These are phyloP conservation scores for Citrus mangshanensis DNA, from an alignment of 345 rosid species.

Conservation along the genomic window DNA sequence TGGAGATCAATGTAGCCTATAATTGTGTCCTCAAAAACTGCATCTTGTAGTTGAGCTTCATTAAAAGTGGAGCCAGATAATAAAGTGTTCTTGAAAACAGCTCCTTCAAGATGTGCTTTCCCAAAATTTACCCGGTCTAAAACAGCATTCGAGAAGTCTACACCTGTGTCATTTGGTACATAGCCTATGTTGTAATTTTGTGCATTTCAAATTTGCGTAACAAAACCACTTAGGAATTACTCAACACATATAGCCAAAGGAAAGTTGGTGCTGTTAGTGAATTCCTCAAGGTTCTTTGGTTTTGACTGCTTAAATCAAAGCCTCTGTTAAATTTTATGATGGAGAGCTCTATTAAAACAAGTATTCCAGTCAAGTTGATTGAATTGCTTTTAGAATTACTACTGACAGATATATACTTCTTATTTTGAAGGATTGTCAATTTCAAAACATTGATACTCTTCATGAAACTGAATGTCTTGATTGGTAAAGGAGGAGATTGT, in stretches of 20 bases:
- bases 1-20: conserved; percentile 71
- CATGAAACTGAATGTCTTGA: not conserved
- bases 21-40: conserved; percentile 60
- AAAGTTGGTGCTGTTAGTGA: not conserved
- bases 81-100: conserved; percentile 70
- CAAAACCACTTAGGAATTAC: not conserved
- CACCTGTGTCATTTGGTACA: conserved; percentile 44
- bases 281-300: not conserved
- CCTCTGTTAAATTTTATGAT: not conserved
- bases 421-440: not conserved
- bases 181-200: not conserved
- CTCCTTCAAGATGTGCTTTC: conserved; percentile 79
- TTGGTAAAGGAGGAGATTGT: not conserved
- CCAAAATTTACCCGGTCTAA: conserved; percentile 77
- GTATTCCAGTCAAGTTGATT: not conserved
- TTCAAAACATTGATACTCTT: not conserved
- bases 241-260: not conserved
- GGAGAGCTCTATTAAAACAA: not conserved
- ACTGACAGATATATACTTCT: not conserved
- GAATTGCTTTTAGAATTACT: not conserved
- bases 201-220: not conserved
- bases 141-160: conserved; percentile 82
- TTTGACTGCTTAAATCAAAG: not conserved
- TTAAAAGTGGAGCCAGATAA: conserved; percentile 83
- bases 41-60: conserved; percentile 66